These are phyloP conservation scores for Polyporus arcularius DNA, from an alignment of 768 basidiomycete species.

Conservation along the genomic window DNA sequence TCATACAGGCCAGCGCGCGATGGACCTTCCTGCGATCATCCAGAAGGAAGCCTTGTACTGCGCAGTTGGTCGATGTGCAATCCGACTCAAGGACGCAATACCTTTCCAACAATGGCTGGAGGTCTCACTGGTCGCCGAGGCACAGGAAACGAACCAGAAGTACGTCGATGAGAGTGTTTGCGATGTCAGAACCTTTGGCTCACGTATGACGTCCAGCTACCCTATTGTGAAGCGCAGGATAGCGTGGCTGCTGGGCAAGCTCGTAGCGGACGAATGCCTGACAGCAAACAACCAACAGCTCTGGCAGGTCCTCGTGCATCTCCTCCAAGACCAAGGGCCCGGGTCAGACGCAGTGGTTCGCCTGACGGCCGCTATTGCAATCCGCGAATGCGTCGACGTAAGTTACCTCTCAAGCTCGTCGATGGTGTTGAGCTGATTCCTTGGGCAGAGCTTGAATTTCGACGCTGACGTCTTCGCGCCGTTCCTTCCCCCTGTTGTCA, in stretches of 20 bases:
- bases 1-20: slow-evolving; percentile 43
- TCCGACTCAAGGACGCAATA: slow-evolving; percentile 59
- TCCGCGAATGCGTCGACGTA: slow-evolving; percentile 86
- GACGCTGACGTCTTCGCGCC: slow-evolving; percentile 65
- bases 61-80: slow-evolving; percentile 82
- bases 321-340: slow-evolving; percentile 66
- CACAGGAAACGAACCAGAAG: slow-evolving; percentile 59
- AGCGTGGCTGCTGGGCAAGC: slow-evolving; percentile 92
- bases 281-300: slow-evolving; percentile 60
- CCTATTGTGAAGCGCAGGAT: slow-evolving; percentile 93
- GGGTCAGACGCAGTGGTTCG: slow-evolving; percentile 86
- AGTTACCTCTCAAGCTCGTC: slow-evolving; percentile 32
- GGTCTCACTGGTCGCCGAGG: slow-evolving; percentile 59
- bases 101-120: slow-evolving; percentile 74
- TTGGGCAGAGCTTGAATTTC: slow-evolving; percentile 61
- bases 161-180: slow-evolving; percentile 32
- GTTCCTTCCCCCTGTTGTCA: slow-evolving; percentile 59
- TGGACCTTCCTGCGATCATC: slow-evolving; percentile 59
- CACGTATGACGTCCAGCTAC: slow-evolving; percentile 52
- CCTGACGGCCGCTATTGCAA: slow-evolving; percentile 76
- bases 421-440: background rate
- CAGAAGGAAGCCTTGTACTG: slow-evolving; percentile 89
- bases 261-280: slow-evolving; percentile 71
- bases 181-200: slow-evolving; percentile 8
- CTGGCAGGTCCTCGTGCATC: slow-evolving; percentile 81